phyloP scores from a whole-genome alignment of 805 yeast species.

The Ogataea philodendri region DNA sequence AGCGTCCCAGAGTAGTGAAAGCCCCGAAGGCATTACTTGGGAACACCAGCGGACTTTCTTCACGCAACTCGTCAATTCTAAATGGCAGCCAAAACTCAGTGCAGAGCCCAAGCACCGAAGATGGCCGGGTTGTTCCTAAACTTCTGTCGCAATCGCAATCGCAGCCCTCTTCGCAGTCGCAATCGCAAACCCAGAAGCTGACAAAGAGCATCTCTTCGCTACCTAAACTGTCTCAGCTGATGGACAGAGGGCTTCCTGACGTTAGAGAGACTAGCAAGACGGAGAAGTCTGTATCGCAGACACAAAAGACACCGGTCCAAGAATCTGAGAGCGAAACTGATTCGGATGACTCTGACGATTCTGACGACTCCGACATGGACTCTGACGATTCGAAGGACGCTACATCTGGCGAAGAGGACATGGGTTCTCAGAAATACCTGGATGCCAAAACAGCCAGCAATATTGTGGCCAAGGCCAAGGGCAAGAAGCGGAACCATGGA shows the following conservation, averaged over 20 bases:
- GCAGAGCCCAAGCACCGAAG: slow-evolving; percentile 1
- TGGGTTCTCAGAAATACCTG: slow-evolving; percentile 33
- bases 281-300: background rate
- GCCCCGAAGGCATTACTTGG: slow-evolving; percentile 35
- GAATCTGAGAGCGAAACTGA: slow-evolving; percentile 5
- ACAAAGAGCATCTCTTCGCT: slow-evolving; percentile 14
- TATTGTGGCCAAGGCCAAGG: slow-evolving; percentile 38
- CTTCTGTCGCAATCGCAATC: slow-evolving; percentile 5
- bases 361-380: slow-evolving; percentile 27
- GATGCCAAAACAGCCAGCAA: slow-evolving; percentile 44
- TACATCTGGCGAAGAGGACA: slow-evolving; percentile 23
- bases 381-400: slow-evolving; percentile 22
- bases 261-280: slow-evolving; percentile 44
- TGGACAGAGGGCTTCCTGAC: slow-evolving; percentile 65
- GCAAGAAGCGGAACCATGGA: slow-evolving; percentile 40
- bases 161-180: background rate
- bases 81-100: slow-evolving; percentile 4
- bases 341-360: slow-evolving; percentile 10
- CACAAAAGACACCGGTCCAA: background rate
- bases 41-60: slow-evolving; percentile 4
- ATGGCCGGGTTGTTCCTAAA: slow-evolving; percentile 3
- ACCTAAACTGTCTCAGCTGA: slow-evolving; percentile 57
- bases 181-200: background rate
- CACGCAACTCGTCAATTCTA: slow-evolving; percentile 10
- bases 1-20: slow-evolving; percentile 43